phyloP scores from a whole-genome alignment of 768 basidiomycete species.

The Filobasidium wieringae region DNA sequence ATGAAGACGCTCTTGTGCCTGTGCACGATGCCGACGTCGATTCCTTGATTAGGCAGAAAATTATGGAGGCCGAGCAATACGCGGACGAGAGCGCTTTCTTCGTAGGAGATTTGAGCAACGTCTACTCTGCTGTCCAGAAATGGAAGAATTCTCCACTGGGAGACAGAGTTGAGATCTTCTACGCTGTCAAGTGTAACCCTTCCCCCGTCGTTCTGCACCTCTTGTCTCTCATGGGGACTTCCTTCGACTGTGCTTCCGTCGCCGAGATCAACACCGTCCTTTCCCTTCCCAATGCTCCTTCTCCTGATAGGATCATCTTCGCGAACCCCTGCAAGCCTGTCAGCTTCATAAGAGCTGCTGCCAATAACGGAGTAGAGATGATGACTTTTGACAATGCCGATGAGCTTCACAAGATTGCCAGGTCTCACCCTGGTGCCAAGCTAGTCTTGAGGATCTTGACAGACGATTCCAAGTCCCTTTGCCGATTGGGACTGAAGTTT shows the following conservation, averaged over 20 bases:
- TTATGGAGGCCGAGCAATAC: constrained; percentile 22
- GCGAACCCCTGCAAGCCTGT: constrained; percentile 98
- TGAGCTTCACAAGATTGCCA: constrained; percentile 84
- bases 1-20: constrained; percentile 19
- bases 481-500: constrained; percentile 87
- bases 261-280: constrained; percentile 79
- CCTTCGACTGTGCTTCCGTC: constrained; percentile 95
- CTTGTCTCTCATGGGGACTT: constrained; percentile 75
- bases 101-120: constrained; percentile 79
- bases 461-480: constrained; percentile 92
- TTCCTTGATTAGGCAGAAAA: constrained; percentile 22
- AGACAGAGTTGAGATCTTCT: constrained; percentile 82
- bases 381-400: constrained; percentile 99
- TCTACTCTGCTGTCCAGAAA: constrained; percentile 70
- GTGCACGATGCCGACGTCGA: constrained; percentile 22
- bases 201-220: constrained; percentile 87
- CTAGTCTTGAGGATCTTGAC: constrained; percentile 88
- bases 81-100: constrained; percentile 93
- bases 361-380: constrained; percentile 63
- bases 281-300: constrained; percentile 49
- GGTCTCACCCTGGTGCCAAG: constrained; percentile 65
- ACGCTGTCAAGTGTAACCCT: constrained; percentile 97
- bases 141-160: constrained; percentile 60
- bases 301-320: constrained; percentile 77
- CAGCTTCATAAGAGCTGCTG: constrained; percentile 80